Evolutionary conservation across 352 stramenopile genomes (phyloP).

Genomic region (Phytophthora cactorum): DNA sequence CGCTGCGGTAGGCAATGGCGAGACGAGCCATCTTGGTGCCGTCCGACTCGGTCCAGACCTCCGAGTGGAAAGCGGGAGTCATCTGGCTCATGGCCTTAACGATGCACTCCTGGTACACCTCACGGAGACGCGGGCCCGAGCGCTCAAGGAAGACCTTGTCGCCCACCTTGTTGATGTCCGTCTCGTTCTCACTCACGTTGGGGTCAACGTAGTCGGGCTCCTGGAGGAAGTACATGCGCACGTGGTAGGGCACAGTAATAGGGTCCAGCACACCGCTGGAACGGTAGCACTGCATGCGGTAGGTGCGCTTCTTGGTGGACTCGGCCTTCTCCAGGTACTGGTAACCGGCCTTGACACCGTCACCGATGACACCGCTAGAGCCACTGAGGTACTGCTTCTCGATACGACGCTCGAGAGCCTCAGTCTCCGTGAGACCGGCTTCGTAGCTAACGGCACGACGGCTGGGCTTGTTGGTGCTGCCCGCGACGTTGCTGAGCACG

Average conservation of each 20-base stretch:
- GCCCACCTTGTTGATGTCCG: conserved; percentile 76
- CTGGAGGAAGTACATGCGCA: conserved; percentile 88
- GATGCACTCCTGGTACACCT: conserved; percentile 85
- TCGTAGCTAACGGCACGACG: conserved; percentile 59
- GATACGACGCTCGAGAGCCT: conserved; percentile 73
- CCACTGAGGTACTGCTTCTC: conserved; percentile 84
- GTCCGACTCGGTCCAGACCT: conserved; percentile 77
- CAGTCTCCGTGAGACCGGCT: conserved; percentile 66
- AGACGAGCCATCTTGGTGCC: conserved; percentile 81
- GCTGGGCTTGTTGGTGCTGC: conserved; percentile 53
- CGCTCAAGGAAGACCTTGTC: conserved; percentile 83
- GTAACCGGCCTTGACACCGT: conserved; percentile 82
- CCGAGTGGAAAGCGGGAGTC: conserved; percentile 82
- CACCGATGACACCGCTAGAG: conserved; percentile 71
- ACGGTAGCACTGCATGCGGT: conserved; percentile 89
- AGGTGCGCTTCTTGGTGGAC: conserved; percentile 60
- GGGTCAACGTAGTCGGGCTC: conserved; percentile 71
- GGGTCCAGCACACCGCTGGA: conserved; percentile 81
- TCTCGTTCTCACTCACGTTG: conserved; percentile 62
- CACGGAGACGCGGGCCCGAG: conserved; percentile 67
- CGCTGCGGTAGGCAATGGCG: conserved; percentile 78
- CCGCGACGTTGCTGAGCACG: conserved; percentile 83
- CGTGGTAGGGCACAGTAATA: conserved; percentile 73
- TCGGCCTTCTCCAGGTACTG: conserved; percentile 74
- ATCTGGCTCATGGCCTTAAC: conserved; percentile 74